These are phyloP conservation scores for Marvania coccoides DNA, from an alignment of 139 green algal species.

Conservation along the genomic window DNA sequence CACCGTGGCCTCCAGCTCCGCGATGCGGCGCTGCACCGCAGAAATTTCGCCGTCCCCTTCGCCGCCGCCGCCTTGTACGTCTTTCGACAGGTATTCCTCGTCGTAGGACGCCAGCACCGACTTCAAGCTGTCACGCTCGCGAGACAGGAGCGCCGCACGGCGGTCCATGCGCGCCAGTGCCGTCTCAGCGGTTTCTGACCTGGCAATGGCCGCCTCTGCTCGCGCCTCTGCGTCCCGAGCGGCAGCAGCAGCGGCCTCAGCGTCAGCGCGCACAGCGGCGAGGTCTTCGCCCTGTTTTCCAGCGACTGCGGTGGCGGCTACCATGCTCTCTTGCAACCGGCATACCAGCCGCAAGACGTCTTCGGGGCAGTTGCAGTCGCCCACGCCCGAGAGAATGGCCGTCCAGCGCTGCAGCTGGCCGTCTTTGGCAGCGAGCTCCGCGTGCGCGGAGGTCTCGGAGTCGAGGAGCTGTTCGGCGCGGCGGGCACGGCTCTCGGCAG, in stretches of 20 bases:
- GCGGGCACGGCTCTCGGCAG: slow-evolving; percentile 5
- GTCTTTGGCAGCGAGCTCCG: not conserved
- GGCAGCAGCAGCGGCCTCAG: not conserved
- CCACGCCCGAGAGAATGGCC: slow-evolving; percentile 13
- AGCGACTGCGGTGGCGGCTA: not conserved
- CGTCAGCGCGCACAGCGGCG: not conserved
- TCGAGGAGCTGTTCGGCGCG: slow-evolving; percentile 16
- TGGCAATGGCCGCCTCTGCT: not conserved
- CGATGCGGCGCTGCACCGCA: slow-evolving; percentile 17
- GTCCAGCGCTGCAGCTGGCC: slow-evolving; percentile 19
- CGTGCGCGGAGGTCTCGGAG: not conserved
- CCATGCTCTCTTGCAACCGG: slow-evolving; percentile 7
- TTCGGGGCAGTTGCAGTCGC: slow-evolving; percentile 17
- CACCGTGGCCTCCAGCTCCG: slow-evolving; percentile 27
- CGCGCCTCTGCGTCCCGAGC: not conserved
- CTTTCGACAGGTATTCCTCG: slow-evolving; percentile 31
- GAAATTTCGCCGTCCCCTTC: not conserved
- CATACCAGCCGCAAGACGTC: slow-evolving; percentile 22
- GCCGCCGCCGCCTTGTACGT: not conserved
- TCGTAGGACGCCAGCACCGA: slow-evolving; percentile 43
- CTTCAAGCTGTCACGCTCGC: slow-evolving; percentile 46
- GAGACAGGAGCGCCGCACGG: slow-evolving; percentile 25
- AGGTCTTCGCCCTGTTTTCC: slow-evolving; percentile 9
- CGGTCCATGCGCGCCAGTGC: slow-evolving; percentile 25
- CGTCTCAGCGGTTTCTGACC: not conserved